Conservation (phyloP, 2,329 filamentous ascomycete genomes). For the Diplodia sapinea region DNA sequence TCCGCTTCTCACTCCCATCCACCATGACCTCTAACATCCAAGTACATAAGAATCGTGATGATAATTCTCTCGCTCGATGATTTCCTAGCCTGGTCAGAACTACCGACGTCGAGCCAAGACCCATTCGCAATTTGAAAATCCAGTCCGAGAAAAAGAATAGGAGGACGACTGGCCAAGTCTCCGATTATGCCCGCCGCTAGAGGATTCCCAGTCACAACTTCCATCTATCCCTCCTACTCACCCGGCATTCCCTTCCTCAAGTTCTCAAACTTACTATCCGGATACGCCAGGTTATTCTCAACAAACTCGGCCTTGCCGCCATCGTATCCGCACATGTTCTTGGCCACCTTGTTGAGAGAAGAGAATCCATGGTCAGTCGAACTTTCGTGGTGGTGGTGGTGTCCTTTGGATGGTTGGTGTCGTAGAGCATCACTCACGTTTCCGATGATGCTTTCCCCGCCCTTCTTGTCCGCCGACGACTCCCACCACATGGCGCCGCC, state of each 20-base stretch:
- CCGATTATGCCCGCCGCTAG: no score
- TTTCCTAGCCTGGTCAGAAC: neutral
- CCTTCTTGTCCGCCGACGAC: constrained; percentile 75
- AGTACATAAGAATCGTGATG: neutral
- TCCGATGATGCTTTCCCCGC: constrained; percentile 66
- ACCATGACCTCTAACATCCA: neutral
- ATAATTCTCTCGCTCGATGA: neutral
- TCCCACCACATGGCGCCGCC: constrained; percentile 99
- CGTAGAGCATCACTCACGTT: constrained; percentile 41
- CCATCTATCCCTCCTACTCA: constrained; percentile 35
- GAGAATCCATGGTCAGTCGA: constrained; percentile 12
- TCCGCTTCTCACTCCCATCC: neutral
- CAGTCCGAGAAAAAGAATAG: neutral
- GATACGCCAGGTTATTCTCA: constrained; percentile 58
- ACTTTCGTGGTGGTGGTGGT: neutral
- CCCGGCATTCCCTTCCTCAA: constrained; percentile 51
- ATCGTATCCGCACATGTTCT: constrained; percentile 47
- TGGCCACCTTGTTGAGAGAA: constrained; percentile 40
- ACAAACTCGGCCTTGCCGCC: constrained; percentile 53
- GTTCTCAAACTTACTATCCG: constrained; percentile 61
- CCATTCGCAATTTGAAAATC: neutral
- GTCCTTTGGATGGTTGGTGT: neutral
- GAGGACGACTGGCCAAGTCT: neutral
- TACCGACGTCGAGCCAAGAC: neutral
- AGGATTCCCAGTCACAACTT: no score